Evolutionary conservation across 257 asterid genomes (phyloP), one percentile per base, ranked within the genome.

Genomic region (Solanum bukasovii): DNA sequence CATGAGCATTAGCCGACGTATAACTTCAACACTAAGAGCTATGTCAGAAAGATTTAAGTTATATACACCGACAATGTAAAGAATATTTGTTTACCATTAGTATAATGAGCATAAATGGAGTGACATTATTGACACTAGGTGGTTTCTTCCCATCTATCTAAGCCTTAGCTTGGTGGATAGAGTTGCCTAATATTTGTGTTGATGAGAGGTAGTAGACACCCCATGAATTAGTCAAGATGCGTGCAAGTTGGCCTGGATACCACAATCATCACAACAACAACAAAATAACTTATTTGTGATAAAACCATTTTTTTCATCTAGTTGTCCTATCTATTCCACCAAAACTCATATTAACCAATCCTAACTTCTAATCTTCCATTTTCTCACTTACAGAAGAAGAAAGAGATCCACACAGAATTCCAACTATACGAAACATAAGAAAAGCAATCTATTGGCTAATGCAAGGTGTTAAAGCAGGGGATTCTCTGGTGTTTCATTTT

Each of bases 401-500:
- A 89, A 93, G 86, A 29, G 99, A 95, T 93, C 98, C 95, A 3
- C 59, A 91, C 87, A 94, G 88, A 88, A 94, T 94, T 38, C 99
- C 99, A 3, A 97, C 99, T 23, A 94, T 95, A 46, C 94, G 93
- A 90, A 96, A 97, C 93, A 95, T 97, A 16, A 91, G 98, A 90
- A 91, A 90, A 96, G 99, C 99, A 1, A 93, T 97, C 93, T 82
- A 86, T 91, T 96, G 99, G 99, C 96, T 96, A 1, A 94, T 95
- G 13, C 94, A 93, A 93, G 99, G 96, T 67, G 93, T 97, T 87
- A 94, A 96, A 92, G 68, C 98, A 3, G 99, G 98, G 72, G 99
- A 97, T 88, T 97, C 99, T 12, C 91, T 97, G 14, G 94, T 97
- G 89, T 96, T 97, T 42, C 98, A 97, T 87, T 97, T 52, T 44